These are phyloP conservation scores for Cystofilobasidium macerans DNA, from an alignment of 768 basidiomycete genomes.

Conservation along the genomic window DNA sequence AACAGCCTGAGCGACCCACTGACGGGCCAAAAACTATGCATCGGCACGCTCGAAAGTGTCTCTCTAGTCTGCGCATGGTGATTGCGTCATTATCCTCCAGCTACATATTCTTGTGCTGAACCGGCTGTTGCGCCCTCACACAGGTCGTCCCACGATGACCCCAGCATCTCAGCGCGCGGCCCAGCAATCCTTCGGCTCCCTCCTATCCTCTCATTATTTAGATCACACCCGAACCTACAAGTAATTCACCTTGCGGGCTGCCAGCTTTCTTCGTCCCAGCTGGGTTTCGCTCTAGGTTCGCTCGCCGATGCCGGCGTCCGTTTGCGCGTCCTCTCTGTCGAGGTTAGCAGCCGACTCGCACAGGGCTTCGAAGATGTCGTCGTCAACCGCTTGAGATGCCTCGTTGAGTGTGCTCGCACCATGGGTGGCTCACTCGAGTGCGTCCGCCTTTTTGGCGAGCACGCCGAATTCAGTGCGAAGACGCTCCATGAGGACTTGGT, in stretches of 20 bases:
- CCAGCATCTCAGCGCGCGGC: too few species aligned
- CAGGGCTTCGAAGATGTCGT: background rate
- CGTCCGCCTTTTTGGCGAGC: background rate
- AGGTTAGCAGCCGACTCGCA: background rate
- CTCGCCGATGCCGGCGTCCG: background rate
- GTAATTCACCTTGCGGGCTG: background rate
- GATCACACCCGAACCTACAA: background rate
- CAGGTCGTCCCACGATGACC: too few species aligned
- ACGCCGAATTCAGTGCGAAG: background rate
- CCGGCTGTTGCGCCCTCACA: too few species aligned
- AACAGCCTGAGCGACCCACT: background rate
- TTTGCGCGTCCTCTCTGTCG: background rate
- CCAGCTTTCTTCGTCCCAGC: background rate
- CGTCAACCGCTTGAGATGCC: background rate
- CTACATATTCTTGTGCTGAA: too few species aligned
- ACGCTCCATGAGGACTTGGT: background rate
- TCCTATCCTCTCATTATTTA: background rate
- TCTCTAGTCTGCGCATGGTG: background rate
- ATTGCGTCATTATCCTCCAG: too few species aligned
- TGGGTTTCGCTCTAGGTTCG: background rate
- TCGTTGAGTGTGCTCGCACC: background rate
- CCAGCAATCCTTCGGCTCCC: background rate
- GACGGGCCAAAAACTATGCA: background rate
- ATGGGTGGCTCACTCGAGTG: background rate
- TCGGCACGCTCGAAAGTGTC: background rate